Evolutionary conservation across 305 asterid species (phyloP).

Genomic region (Fraxinus platypoda): DNA sequence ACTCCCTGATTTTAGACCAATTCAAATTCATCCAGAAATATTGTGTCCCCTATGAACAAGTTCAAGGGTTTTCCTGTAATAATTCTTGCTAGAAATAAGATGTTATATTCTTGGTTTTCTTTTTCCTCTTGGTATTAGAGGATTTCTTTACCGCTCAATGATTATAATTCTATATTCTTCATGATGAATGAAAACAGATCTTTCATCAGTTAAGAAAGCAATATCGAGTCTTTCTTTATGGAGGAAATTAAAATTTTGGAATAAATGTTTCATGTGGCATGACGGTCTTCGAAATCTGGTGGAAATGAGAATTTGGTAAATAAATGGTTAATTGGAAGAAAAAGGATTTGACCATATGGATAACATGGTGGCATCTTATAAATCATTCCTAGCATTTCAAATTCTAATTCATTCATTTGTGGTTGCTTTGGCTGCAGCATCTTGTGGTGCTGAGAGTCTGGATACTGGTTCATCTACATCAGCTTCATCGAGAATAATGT

Average conservation of each 20-base stretch:
- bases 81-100: neutral
- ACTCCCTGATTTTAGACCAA: neutral
- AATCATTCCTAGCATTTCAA: neutral
- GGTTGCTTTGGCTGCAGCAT: conserved; percentile 43
- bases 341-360: neutral
- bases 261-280: neutral
- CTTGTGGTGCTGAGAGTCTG: conserved; percentile 74
- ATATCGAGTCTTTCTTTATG: neutral
- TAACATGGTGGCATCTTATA: neutral
- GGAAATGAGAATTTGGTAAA: neutral
- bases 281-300: neutral
- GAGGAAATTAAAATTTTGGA: neutral
- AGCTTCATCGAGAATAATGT: conserved; percentile 60
- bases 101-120: neutral
- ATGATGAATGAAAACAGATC: neutral
- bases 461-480: conserved; percentile 81
- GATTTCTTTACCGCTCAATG: neutral
- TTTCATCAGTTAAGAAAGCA: neutral
- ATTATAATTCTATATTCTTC: neutral
- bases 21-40: neutral
- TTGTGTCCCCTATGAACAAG: neutral
- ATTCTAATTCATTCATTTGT: neutral
- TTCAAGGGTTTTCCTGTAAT: neutral
- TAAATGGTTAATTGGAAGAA: neutral
- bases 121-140: neutral